These are phyloP conservation scores for Annulohypoxylon nitens DNA, from an alignment of 495 filamentous ascomycete genomes.

Conservation along the genomic window DNA sequence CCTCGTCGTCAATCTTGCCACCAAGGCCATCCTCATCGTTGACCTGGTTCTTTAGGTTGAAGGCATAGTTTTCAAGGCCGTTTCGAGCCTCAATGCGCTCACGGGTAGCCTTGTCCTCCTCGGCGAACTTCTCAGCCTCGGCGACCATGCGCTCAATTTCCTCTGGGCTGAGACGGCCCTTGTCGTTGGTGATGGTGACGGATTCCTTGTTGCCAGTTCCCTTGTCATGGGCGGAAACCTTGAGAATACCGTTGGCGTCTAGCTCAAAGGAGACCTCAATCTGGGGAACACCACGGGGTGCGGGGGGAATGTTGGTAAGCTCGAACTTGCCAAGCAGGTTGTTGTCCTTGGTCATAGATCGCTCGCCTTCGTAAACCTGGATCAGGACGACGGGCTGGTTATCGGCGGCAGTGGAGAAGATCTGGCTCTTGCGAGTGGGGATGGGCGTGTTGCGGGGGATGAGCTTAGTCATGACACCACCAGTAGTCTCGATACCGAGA, in stretches of 20 bases:
- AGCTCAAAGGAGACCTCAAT: slow-evolving; percentile 98
- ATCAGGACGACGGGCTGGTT: slow-evolving; percentile 98
- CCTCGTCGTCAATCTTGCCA: slow-evolving; percentile 97
- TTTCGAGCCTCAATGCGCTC: slow-evolving; percentile 96
- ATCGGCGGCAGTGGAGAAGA: slow-evolving; percentile 97
- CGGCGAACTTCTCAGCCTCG: slow-evolving; percentile 97
- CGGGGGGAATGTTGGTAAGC: slow-evolving; percentile 93
- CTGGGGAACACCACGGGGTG: slow-evolving; percentile 95
- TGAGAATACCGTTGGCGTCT: slow-evolving; percentile 97
- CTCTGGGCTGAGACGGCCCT: slow-evolving; percentile 94
- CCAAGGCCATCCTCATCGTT: slow-evolving; percentile 97
- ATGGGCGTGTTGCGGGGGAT: slow-evolving; percentile 96
- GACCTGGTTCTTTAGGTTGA: slow-evolving; percentile 98
- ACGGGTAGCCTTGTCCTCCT: slow-evolving; percentile 98
- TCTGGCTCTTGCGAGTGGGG: slow-evolving; percentile 96
- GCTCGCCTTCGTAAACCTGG: slow-evolving; percentile 97
- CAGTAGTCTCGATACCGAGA: slow-evolving; percentile 98
- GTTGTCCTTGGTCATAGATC: slow-evolving; percentile 96
- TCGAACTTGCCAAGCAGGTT: slow-evolving; percentile 98
- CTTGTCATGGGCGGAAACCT: slow-evolving; percentile 95
- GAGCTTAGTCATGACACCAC: slow-evolving; percentile 98
- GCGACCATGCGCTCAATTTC: slow-evolving; percentile 98
- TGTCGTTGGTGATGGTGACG: slow-evolving; percentile 98
- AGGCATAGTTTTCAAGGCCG: slow-evolving; percentile 94
- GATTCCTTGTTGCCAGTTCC: slow-evolving; percentile 96